Base-by-base conservation (phyloP, 1,284 basidiomycete species). In the Apiotrichum mycotoxinovorans region DNA sequence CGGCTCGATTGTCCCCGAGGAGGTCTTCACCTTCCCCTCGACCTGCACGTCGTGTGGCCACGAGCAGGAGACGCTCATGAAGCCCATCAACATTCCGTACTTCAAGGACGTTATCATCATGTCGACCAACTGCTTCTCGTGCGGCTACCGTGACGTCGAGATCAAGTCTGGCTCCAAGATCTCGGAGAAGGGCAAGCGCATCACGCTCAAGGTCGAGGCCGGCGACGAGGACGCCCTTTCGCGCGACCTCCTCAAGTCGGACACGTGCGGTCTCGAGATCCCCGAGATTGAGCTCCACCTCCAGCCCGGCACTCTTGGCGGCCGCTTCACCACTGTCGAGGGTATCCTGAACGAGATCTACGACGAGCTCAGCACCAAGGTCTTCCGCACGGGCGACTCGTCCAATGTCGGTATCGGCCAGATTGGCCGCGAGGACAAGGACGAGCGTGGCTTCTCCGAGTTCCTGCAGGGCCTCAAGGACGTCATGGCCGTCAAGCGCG, bases 21-120 rank as follows among this genome's bases (percentile, higher is more conserved):
- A 98, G 74, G 83, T 99, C 14, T 91, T 86, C 73, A 84, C 86
- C 17, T 99, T 98, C 81, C 88, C 86, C 1, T 90, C 91, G 0
- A 80, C 83, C 3, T 98, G 96, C 76, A 89, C 90, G 11, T 89
- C 88, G 62, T 99, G 96, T 76, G 87, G 87, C 2, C 87, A 87
- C 60, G 81, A 84, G 10, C 80, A 92, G 23, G 84, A 91, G 70
- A 98, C 95, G 0, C 80, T 86, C 65, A 97, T 98, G 91, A 95
- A 98, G 82, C 91, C 89, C 71, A 88, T 98, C 68, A 87, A 86
- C 69, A 98, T 99, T 65, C 96, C 96, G 0, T 95, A 99, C 78
- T 98, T 99, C 83, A 91, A 98, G 89, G 93, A 99, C 71, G 88
- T 95, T 59, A 80, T 98, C 62, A 94, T 99, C 78, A 98, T 98